Evolutionary conservation across 345 rosid species (phyloP), one percentile per base, ranked within the genome.

Genomic region (Eucalyptus sp.): DNA sequence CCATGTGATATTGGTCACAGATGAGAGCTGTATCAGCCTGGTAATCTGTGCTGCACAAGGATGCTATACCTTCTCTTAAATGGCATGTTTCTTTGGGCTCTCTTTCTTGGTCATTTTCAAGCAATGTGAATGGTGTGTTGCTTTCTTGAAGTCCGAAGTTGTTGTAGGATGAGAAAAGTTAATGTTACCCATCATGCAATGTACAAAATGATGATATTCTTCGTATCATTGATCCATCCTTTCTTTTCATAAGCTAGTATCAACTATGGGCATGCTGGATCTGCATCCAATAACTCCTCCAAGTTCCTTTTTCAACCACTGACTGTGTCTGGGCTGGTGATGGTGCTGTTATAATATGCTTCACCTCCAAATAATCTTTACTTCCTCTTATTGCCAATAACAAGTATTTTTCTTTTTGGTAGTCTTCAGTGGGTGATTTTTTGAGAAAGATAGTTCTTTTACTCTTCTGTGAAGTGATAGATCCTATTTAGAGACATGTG

Each of bases 321-420:
- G 89, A 90, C 64, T 93, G 90, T 54, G 91, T 91, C 16, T 96
- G 95, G 97, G 96, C 98, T 68, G 94, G 96, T 33, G 92, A 94
- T 88, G 96, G 93, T n/a, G 96, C 96, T 86, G 95, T 91, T 18
- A 71, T 96, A 71, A 94, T 96, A 89, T 96, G 98, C 93, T 96
- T 97, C 90, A 96, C 96, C 90, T 95, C 97, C 46, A 97, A 98
- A 94, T 7, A 85, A 15, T 44, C 33, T 62, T 13, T 29, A 6
- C 71, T 29, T 64, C 43, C 58, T 14, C 13, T 51, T n/a, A 60
- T 43, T 50, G 68, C 33, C 22, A 60, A 12, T 27, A 27, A 60
- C 31, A 60, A 60, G 66, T 27, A 60, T 3, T 25, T 60, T 27
- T 60, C n/a, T 58, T 58, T 49, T 49, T 49, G 50, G 64, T 25